Base-by-base conservation (phyloP, 1,284 basidiomycete genomes). In the Vanrija pseudolonga region DNA sequence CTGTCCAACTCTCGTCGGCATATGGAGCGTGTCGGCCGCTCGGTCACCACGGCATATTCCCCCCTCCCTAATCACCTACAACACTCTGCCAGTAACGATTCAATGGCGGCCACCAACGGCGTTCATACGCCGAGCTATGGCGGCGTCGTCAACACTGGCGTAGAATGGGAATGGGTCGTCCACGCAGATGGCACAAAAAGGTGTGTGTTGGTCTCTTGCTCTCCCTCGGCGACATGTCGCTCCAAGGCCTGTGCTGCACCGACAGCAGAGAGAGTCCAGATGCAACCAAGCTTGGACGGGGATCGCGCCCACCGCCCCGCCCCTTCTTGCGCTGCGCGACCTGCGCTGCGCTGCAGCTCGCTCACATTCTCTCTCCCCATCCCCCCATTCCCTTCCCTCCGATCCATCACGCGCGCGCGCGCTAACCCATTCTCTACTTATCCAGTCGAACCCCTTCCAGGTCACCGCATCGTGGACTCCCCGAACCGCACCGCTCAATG, bases 51-150 rank as follows among this genome's bases (percentile, higher is more conserved):
- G 42, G 57, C 72, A 18, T 74, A 63, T 63, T 64, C 73, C 47
- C 72, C 72, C 36, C 57, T 68, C 23, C 67, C 69, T 8, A 55
- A 64, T 17, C 72, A 74, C 50, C 42, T 74, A 12, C 56, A 65
- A 47, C 67, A 26, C 68, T 12, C 68, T 65, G n/a, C n/a, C 36
- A 15, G 45, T 40, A 40, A 53, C n/a, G 55, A 60, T 28, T 51
- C 41, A 64, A 72, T 48, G 67, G 68, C 45, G 52, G 62, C 42
- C 15, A 57, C 46, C 22, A 58, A 55, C 39, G 77, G 80, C 56
- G 67, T 78, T 50, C 71, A 76, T 55, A 81, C 82, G 20, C 81
- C 84, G 51, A 38, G 66, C 9, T 83, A 85, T 70, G 83, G 82
- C 58, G 82, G 82, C 38, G 76, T 79, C 66, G 81, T 84, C 63